phyloP scores from a whole-genome alignment of 345 rosid species.

The Gossypium raimondii region DNA sequence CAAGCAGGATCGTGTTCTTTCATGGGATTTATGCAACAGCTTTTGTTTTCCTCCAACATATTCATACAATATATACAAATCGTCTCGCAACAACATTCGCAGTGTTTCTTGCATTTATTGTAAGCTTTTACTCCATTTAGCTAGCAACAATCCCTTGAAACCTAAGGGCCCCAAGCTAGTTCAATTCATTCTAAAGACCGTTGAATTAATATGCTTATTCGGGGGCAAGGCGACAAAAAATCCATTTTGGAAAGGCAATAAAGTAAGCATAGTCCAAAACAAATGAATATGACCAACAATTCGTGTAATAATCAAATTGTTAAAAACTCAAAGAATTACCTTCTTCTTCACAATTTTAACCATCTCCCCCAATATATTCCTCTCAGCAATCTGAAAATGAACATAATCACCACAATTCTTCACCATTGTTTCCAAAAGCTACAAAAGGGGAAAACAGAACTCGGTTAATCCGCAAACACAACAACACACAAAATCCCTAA shows the following conservation, averaged over 20 bases:
- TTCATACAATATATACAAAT: background rate
- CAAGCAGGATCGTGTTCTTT: background rate
- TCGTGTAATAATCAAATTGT: background rate
- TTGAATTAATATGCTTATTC: background rate
- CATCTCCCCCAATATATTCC: slow-evolving; percentile 82
- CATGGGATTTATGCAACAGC: background rate
- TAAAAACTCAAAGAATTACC: slow-evolving; percentile 34
- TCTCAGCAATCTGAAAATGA: slow-evolving; percentile 87
- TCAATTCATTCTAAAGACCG: background rate
- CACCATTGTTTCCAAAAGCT: slow-evolving; percentile 95
- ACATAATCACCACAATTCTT: slow-evolving; percentile 92
- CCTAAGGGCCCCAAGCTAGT: background rate
- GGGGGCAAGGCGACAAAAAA: no score
- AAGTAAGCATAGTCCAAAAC: background rate
- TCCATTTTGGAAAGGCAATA: background rate
- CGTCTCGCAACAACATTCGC: background rate
- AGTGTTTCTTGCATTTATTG: background rate
- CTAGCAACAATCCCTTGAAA: background rate
- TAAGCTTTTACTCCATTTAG: background rate
- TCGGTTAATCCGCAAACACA: background rate
- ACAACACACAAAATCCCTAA: background rate
- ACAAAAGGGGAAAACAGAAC: slow-evolving; percentile 7
- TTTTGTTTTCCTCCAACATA: background rate
- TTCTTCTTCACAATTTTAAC: slow-evolving; percentile 81
- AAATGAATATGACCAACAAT: background rate